A percentile compares a stretch with the other conserved stretches of the same genome.
phyloP scores from a whole-genome alignment of 164 flowering plant genomes.

The Stephania japonica region DNA sequence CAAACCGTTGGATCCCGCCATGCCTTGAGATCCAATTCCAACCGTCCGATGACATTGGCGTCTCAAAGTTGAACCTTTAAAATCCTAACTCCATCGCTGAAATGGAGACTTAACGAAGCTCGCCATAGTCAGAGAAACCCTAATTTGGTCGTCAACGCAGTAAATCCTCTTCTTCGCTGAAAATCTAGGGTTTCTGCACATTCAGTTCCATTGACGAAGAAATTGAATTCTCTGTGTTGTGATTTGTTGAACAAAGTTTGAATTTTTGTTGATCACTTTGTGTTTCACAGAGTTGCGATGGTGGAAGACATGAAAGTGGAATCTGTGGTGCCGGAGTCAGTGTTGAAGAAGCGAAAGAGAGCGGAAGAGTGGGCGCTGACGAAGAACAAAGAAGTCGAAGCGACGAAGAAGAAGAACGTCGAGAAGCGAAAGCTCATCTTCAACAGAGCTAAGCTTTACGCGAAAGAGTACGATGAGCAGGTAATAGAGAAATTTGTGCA shows the following conservation, averaged over 20 bases:
- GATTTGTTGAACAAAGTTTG: neutral
- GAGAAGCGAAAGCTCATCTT: conserved; percentile 32
- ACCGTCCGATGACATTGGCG: neutral
- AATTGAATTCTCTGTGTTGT: neutral
- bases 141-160: neutral
- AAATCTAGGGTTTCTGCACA: neutral
- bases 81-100: neutral
- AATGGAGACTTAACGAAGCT: neutral
- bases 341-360: conserved; percentile 38
- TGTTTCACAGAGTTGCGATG: conserved; percentile 19
- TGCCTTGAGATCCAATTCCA: neutral
- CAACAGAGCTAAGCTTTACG: conserved; percentile 30
- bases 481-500: conserved; percentile 1
- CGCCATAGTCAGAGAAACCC: neutral
- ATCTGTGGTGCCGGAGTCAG: conserved; percentile 27
- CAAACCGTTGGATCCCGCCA: neutral
- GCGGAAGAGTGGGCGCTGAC: conserved; percentile 34
- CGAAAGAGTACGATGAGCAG: conserved; percentile 28
- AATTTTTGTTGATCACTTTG: neutral
- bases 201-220: neutral
- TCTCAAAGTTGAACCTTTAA: neutral
- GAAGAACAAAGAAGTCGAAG: conserved; percentile 19
- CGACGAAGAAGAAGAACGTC: conserved; percentile 22
- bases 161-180: neutral
- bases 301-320: conserved; percentile 26